Conservation (phyloP, 2,329 filamentous ascomycete genomes). For the Fusarium floridanum region DNA sequence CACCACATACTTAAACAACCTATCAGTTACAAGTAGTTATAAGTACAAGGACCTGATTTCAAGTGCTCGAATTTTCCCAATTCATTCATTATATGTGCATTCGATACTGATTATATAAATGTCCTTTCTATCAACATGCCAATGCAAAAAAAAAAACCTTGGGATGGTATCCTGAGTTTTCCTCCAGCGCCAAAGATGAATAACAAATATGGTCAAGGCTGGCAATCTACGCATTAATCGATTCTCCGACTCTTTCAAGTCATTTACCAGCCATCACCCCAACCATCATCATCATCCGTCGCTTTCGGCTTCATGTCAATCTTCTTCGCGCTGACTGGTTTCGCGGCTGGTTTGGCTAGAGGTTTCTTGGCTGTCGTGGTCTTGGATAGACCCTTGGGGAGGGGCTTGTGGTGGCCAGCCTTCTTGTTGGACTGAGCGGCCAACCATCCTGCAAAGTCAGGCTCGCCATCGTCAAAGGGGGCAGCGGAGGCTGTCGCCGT, state of each 20-base stretch:
- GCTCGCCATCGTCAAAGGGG: constrained; percentile 87
- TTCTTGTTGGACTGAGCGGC: constrained; percentile 87
- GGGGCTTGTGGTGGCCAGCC: constrained; percentile 66
- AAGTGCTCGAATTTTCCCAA: neutral
- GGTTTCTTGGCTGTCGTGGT: constrained; percentile 59
- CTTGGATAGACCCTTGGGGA: constrained; percentile 89
- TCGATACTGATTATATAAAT: constrained; percentile 5
- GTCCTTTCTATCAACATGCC: constrained; percentile 26
- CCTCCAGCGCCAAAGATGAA: constrained; percentile 18
- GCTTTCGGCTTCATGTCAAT: constrained; percentile 77
- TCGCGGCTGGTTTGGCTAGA: constrained; percentile 57
- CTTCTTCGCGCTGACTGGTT: constrained; percentile 70
- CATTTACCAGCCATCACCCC: constrained; percentile 74
- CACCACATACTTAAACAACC: neutral
- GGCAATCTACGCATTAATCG: neutral
- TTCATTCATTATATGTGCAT: neutral
- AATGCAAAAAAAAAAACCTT: constrained; percentile 6
- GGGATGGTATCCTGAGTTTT: constrained; percentile 38
- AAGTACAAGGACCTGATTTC: no score
- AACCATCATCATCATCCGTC: constrained; percentile 69
- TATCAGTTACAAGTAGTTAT: no score
- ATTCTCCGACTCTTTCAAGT: neutral
- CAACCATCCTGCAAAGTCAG: constrained; percentile 96
- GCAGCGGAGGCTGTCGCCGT: constrained; percentile 53
- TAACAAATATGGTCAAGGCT: constrained; percentile 15